Base-by-base conservation (phyloP, 202 grass and related monocot species). In the Digitaria exilis region DNA sequence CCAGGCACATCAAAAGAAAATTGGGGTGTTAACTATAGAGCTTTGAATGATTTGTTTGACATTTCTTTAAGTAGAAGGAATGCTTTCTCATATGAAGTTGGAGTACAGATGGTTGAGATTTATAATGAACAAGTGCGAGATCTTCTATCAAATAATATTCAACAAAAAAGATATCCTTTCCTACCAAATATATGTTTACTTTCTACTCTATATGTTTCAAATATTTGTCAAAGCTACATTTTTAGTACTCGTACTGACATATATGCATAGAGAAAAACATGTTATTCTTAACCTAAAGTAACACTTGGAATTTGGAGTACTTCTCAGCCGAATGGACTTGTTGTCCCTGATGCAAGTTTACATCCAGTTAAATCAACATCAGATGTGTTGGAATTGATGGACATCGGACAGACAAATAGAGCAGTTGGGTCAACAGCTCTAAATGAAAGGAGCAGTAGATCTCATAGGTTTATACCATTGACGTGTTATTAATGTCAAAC, bases 61-160 rank as follows among this genome's bases (percentile, higher is more conserved):
- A 99, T 92, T 22, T 99, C 97, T 76, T 11, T 87, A 76, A 96
- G 84, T 45, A 94, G 97, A 87, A 96, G 89, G 84, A 99, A 91
- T 60, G 84, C 87, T 71, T 96, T 94, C 57, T 87, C 87, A 41
- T 94, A 99, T 79, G 97, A 99, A 82, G 89, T 99, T 32, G 96
- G 86, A 85, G 93, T 99, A 64, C 96, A 96, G 44, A 99, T 99
- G 96, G 96, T 99, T 89, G 93, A 99, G 73, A 99, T 99, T 84
- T 99, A 99, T 82, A 99, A 99, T 4, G 96, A 99, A 82, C 96
- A 99, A 99, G 96, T 99, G 61, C 89, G 91, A 4, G 96, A 99
- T 90, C 97, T 99, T 87, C 91, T 99, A 32, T 94, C 93, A 78
- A 95, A 94, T 92, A 88, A 99, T 79, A 82, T 91, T 80, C 77